Evolutionary conservation across 805 yeast species (phyloP).

Genomic region (Candida ponderosae): DNA sequence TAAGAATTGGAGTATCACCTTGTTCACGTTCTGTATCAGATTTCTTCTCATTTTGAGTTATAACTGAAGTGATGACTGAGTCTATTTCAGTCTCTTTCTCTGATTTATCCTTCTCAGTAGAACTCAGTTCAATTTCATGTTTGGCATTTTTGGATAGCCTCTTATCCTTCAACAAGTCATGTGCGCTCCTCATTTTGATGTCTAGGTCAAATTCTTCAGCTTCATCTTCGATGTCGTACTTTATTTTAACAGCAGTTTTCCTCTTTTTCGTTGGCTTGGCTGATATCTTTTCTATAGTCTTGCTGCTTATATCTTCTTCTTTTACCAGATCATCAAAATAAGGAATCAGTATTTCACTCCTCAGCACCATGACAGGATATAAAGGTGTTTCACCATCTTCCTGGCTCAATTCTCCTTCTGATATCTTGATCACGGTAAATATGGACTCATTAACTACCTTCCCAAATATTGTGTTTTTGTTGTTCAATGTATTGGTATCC

Average conservation of each 20-base stretch:
- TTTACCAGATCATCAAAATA: slow-evolving; percentile 38
- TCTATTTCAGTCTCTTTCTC: too few species aligned
- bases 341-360: slow-evolving; percentile 33
- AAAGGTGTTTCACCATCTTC: slow-evolving; percentile 36
- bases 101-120: background rate
- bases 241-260: slow-evolving; percentile 25
- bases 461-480: slow-evolving; percentile 45
- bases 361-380: slow-evolving; percentile 40
- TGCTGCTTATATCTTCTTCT: slow-evolving; percentile 6
- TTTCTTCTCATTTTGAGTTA: background rate
- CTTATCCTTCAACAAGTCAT: slow-evolving; percentile 26
- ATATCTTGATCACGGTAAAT: slow-evolving; percentile 42
- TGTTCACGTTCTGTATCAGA: background rate
- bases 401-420: slow-evolving; percentile 35
- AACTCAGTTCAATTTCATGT: background rate
- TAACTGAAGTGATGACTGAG: background rate
- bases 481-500: slow-evolving; percentile 36
- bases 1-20: too few species aligned
- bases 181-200: slow-evolving; percentile 35
- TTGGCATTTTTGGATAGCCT: slow-evolving; percentile 8
- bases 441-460: slow-evolving; percentile 48
- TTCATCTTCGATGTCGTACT: slow-evolving; percentile 30
- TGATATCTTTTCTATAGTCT: slow-evolving; percentile 1
- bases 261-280: slow-evolving; percentile 12
- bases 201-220: slow-evolving; percentile 18